phyloP scores from a whole-genome alignment of 176 grass and related monocot species.

The Stipa capillata region DNA sequence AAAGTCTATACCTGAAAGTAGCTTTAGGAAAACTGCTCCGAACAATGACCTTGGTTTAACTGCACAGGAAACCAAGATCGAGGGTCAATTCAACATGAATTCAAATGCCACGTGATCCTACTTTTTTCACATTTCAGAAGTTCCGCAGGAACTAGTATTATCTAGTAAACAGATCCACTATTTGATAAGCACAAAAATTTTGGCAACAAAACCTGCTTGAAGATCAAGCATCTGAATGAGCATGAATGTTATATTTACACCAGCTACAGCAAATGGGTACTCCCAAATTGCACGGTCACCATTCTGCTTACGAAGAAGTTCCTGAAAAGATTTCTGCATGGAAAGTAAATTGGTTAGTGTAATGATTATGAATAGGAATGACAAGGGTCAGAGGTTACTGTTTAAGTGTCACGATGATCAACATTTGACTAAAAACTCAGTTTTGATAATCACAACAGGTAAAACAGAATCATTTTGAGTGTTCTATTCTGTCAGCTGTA shows the following conservation, averaged over 20 bases:
- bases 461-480: background rate
- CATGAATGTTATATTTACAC: slow-evolving; percentile 91
- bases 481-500: background rate
- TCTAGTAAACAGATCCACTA: background rate
- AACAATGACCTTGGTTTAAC: slow-evolving; percentile 86
- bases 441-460: background rate
- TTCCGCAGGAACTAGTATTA: background rate
- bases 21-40: slow-evolving; percentile 94
- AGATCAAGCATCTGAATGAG: slow-evolving; percentile 94
- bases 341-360: background rate
- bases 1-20: slow-evolving; percentile 67
- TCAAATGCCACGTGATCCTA: background rate
- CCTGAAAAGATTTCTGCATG: slow-evolving; percentile 73
- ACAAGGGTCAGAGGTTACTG: background rate
- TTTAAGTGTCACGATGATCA: background rate
- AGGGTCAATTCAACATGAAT: background rate
- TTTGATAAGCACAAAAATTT: background rate
- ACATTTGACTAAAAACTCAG: background rate
- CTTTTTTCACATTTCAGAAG: background rate
- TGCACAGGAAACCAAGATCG: slow-evolving; percentile 27
- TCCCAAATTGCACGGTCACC: slow-evolving; percentile 74
- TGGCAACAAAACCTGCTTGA: slow-evolving; percentile 52
- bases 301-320: slow-evolving; percentile 71
- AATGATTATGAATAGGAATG: background rate
- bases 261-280: slow-evolving; percentile 89